A percentile compares a stretch with the other conserved stretches of the same genome.
phyloP scores from a whole-genome alignment of 345 rosid species.

The Turnera subulata region DNA sequence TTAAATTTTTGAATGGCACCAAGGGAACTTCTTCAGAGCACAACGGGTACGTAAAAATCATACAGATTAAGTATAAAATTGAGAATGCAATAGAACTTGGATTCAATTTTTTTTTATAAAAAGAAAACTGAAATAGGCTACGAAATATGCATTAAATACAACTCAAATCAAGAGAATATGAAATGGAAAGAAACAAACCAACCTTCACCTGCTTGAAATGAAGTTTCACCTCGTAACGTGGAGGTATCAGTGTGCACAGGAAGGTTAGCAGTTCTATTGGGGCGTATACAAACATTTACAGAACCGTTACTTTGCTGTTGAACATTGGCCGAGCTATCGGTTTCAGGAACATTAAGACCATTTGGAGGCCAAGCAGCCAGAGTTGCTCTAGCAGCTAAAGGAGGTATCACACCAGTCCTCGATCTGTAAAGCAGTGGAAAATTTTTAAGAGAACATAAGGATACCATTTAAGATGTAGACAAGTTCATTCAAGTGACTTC shows the following conservation, averaged over 20 bases:
- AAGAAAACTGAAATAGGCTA: no score
- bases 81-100: background rate
- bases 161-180: background rate
- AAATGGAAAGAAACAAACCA: conserved; percentile 2
- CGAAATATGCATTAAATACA: background rate
- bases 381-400: conserved; percentile 79
- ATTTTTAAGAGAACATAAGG: background rate
- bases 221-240: conserved; percentile 28
- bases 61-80: background rate
- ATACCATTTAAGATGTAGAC: background rate
- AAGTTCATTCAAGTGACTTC: background rate
- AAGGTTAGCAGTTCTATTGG: background rate
- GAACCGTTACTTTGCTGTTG: background rate
- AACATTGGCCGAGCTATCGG: conserved; percentile 1
- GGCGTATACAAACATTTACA: background rate
- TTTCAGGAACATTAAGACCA: conserved; percentile 27
- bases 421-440: conserved; percentile 41
- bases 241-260: conserved; percentile 20
- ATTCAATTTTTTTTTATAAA: no score
- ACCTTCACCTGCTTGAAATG: conserved; percentile 44
- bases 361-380: conserved; percentile 70
- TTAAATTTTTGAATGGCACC: no score
- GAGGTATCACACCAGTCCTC: conserved; percentile 50
- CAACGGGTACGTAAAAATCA: background rate
- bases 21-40: no score